These are phyloP conservation scores for Thalassiosira allenii DNA, from an alignment of 352 stramenopile species.

Conservation along the genomic window DNA sequence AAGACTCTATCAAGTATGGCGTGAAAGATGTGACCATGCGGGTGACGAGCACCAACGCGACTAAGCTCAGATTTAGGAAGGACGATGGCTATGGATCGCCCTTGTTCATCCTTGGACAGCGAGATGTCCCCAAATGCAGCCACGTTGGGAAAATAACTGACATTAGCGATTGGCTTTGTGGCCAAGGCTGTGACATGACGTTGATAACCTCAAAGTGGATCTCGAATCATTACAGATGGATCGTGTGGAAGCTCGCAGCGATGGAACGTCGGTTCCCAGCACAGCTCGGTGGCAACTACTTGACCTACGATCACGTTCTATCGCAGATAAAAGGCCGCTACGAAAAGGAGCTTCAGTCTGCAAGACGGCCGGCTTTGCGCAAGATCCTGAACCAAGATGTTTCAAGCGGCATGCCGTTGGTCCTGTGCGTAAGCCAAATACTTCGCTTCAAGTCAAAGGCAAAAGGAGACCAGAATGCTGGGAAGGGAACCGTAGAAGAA, in stretches of 20 bases:
- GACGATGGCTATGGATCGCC: conserved; percentile 42
- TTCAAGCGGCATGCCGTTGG: conserved; percentile 74
- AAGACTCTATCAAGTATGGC: conserved; percentile 37
- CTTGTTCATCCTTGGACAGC: conserved; percentile 52
- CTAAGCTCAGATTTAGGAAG: conserved; percentile 66
- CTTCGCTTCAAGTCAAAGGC: conserved; percentile 56
- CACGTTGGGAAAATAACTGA: conserved; percentile 59
- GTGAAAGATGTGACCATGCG: conserved; percentile 49
- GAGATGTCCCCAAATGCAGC: conserved; percentile 29
- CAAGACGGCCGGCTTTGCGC: conserved; percentile 75
- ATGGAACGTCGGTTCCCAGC: conserved; percentile 83
- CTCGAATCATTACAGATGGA: conserved; percentile 86
- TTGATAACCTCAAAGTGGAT: conserved; percentile 78
- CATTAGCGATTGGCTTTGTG: conserved; percentile 54
- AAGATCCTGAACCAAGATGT: conserved; percentile 88
- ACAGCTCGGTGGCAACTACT: conserved; percentile 69
- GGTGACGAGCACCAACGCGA: conserved; percentile 69
- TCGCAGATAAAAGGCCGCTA: conserved; percentile 81
- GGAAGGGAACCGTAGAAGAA: conserved; percentile 31
- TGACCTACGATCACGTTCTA: conserved; percentile 82
- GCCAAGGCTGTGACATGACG: conserved; percentile 62
- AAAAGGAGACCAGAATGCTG: conserved; percentile 17
- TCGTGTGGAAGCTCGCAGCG: conserved; percentile 88
- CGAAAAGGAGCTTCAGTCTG: conserved; percentile 77
- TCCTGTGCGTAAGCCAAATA: conserved; percentile 84